Evolutionary conservation across 306 rosid genomes (phyloP), one percentile per base, ranked within the genome.

Genomic region (Pyrus pyrifolia): DNA sequence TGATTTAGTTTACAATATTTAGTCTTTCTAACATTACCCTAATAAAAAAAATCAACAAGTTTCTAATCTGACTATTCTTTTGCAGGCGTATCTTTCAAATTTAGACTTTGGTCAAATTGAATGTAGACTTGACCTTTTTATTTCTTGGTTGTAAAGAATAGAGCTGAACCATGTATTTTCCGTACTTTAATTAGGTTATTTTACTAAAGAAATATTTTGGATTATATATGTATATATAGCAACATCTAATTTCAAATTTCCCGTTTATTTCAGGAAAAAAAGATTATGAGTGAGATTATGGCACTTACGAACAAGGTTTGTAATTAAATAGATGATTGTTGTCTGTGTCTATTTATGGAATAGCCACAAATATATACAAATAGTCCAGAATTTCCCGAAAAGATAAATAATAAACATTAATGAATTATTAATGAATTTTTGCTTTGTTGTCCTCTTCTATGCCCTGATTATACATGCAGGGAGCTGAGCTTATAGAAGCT

Each of bases 231-330:
- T 4, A 4, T 8, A 29, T 27, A 6, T 5, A 27, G n/a, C 3
- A 62, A 27, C 19, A 14, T 62, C n/a, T 29, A 29, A 29, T 27
- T 62, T n/a, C 40, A 14, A n/a, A 35, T 8, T 23, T 17, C 35
- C 4, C 31, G 1, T 35, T 61, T 15, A 19, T 71, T 77, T 76
- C 78, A 85, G 88, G 88, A 85, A 55, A 11, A 68, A 12, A 70
- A 38, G 51, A 44, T 82, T 57, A 35, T 76, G 72, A 46, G 40
- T 73, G 80, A 81, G 76, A 80, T 84, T 66, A 53, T 25, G 18
- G n/a, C 75, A 17, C 80, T 84, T 30, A 72, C 74, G 65, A 58
- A 27, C 25, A 78, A 84, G 87, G 87, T 84, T 42, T 45, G 68
- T 19, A 53, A 11, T 44, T 44, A 44, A 44, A 44, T 44, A 10